Evolutionary conservation across 139 green algal genomes (phyloP).

Genomic region (Mesostigma viride): DNA sequence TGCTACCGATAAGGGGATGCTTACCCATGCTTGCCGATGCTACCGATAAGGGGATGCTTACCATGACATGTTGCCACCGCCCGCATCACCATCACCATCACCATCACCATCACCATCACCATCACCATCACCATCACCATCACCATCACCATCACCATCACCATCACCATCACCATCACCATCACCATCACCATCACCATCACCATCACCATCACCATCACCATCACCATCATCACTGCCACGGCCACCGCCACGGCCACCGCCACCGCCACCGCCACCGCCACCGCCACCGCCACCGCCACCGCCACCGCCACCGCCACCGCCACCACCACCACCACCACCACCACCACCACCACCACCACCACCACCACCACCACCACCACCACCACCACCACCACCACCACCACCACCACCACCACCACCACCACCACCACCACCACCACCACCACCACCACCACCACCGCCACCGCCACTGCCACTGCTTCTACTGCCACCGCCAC

Average conservation of each 20-base stretch:
- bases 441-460: background rate
- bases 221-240: background rate
- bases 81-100: background rate
- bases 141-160: background rate
- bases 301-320: background rate
- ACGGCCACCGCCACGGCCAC: background rate
- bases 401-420: background rate
- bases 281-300: background rate
- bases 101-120: background rate
- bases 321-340: background rate
- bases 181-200: background rate
- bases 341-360: background rate
- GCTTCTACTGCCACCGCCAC: background rate
- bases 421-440: background rate
- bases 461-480: background rate
- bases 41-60: too few relatives aligned
- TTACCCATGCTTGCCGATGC: too few relatives aligned
- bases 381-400: background rate
- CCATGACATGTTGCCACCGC: too few relatives aligned
- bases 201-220: background rate
- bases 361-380: background rate
- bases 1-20: too few relatives aligned
- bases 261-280: too few relatives aligned
- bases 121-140: background rate
- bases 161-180: background rate